Percentiles rank a stretch among this genome's conserved stretches.
These are phyloP conservation scores for Clarireedia monteithiana DNA, from an alignment of 2,329 filamentous ascomycete genomes.

Conservation along the genomic window DNA sequence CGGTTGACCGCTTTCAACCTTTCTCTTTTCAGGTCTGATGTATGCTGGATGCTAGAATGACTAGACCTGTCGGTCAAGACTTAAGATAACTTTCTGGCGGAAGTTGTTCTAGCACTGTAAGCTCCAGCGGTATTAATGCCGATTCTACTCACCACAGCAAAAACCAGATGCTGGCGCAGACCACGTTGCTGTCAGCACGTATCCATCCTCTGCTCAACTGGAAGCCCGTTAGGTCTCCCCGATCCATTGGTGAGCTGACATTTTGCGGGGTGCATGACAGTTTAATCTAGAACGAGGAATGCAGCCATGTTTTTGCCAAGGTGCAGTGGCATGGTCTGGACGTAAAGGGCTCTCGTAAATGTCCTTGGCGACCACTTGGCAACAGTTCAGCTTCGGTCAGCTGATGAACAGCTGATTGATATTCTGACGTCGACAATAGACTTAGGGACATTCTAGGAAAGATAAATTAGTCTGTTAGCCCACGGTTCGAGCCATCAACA, in stretches of 20 bases:
- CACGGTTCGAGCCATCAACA: background rate
- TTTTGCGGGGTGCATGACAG: background rate
- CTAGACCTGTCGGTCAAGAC: too few relatives aligned
- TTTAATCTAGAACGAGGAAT: background rate
- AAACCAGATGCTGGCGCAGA: too few relatives aligned
- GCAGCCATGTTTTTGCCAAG: background rate
- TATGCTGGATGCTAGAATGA: too few relatives aligned
- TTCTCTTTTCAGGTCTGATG: too few relatives aligned
- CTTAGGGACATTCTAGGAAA: background rate
- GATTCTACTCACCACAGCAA: too few relatives aligned
- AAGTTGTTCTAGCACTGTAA: too few relatives aligned
- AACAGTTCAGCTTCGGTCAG: background rate
- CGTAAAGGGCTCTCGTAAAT: conserved; percentile 4
- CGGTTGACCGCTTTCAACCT: too few relatives aligned
- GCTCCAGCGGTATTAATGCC: too few relatives aligned
- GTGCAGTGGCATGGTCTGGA: background rate
- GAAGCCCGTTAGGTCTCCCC: background rate
- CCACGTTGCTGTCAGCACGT: too few relatives aligned
- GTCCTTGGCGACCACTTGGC: conserved; percentile 6
- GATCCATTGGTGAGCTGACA: background rate
- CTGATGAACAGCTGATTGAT: conserved; percentile 5
- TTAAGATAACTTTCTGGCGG: too few relatives aligned
- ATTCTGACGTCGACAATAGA: background rate
- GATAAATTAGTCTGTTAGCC: background rate
- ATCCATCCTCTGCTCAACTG: background rate